Conservation (phyloP, 1,284 basidiomycete species). For the Ceratobasidium sp. region DNA sequence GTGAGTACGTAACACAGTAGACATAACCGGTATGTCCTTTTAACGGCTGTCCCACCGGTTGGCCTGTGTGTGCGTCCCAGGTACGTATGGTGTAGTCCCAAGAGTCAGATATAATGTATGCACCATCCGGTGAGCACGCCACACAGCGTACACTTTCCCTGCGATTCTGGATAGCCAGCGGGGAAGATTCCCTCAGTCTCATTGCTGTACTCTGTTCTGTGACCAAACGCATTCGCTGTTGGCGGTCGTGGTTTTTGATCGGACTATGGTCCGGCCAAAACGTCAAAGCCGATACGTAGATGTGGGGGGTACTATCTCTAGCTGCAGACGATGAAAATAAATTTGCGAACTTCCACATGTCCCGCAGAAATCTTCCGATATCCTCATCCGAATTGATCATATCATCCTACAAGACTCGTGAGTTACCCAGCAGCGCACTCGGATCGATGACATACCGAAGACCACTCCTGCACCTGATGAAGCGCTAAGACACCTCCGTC, state of each 20-base stretch:
- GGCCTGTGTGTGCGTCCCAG: slow-evolving; percentile 35
- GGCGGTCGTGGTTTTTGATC: background rate
- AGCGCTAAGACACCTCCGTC: background rate
- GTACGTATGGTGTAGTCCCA: slow-evolving; percentile 30
- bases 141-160: slow-evolving; percentile 3
- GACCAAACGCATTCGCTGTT: background rate
- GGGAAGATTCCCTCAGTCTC: background rate
- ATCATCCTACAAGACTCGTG: too few species aligned
- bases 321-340: background rate
- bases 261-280: background rate
- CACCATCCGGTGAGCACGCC: slow-evolving; percentile 39
- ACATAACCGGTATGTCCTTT: background rate
- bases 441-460: background rate
- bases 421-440: too few species aligned
- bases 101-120: slow-evolving; percentile 35
- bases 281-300: background rate
- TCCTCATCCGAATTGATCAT: background rate
- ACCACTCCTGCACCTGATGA: background rate
- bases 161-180: background rate
- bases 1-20: slow-evolving; percentile 3
- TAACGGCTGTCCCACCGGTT: background rate
- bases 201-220: background rate
- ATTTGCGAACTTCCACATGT: slow-evolving; percentile 5
- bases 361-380: background rate
- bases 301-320: background rate